Evolutionary conservation across 2,329 filamentous ascomycete genomes (phyloP), one percentile per base, ranked within the genome.

Genomic region (Monilinia aucupariae): DNA sequence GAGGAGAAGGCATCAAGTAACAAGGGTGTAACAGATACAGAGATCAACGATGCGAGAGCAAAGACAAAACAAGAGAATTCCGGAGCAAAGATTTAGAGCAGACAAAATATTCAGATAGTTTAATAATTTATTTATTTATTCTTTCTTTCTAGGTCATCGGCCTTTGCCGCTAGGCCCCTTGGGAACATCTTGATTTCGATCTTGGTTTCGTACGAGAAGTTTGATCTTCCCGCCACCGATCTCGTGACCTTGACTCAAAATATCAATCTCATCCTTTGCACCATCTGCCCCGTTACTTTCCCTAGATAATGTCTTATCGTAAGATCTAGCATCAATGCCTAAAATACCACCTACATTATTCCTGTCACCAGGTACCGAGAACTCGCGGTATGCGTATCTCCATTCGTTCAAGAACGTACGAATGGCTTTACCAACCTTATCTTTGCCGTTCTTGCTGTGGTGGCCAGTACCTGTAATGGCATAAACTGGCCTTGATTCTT

Each of bases 401-500:
- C 92, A 96, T 74, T 97, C 93, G 73, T 93, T 96, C 62, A 99
- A 79, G 78, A 96, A 97, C 68, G 84, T 86, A 61, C 94, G 88
- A 66, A 97, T 87, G 1, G 92, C 92, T 77, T 96, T 96, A 73
- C 93, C 93, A 43, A 99, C 91, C 78, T 99, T 99, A 77, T 99
- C 94, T 76, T 97, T 97, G 71, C 94, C 93, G 73, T 97, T 97
- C 80, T 97, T 97, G 75, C 91, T 96, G 77, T 99, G 94, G 73
- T 97, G 92, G 4, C 93, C 94, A 0, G 93, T 97, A 51, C 94
- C 94, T 1, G 92, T 97, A 74, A 99, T 97, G 68, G 92, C 92
- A 74, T 97, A 99, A 49, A 99, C 84, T 3, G 93, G 90, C 27
- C 86, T 83, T 43, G 82, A 82, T 69, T 89, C 86, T 68, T 85